phyloP scores from a whole-genome alignment of 495 filamentous ascomycete species.

The Penicillium goetzii region DNA sequence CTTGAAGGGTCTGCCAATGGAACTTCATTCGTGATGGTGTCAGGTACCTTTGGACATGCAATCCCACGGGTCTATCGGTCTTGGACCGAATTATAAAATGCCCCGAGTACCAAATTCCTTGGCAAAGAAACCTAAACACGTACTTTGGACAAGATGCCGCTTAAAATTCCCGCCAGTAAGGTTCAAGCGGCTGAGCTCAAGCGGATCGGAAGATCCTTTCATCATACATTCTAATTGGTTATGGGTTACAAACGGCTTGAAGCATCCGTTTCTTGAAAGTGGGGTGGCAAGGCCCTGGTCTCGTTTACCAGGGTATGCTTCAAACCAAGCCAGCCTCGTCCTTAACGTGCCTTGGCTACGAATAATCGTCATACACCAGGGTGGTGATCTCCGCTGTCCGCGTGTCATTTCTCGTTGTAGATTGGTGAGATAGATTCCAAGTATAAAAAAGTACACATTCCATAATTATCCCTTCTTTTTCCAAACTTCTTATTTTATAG shows the following conservation, averaged over 20 bases:
- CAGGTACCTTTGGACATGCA: background rate
- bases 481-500: background rate
- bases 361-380: background rate
- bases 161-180: constrained; percentile 2
- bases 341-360: background rate
- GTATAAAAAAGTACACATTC: background rate
- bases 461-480: background rate
- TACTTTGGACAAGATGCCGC: background rate
- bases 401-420: background rate
- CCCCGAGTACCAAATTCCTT: background rate
- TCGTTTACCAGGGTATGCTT: background rate
- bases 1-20: background rate
- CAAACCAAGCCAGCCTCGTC: background rate
- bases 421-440: background rate
- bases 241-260: background rate
- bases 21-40: background rate
- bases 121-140: background rate
- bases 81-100: background rate
- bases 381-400: background rate
- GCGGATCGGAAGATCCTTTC: background rate
- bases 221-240: background rate
- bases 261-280: background rate
- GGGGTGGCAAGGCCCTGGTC: background rate
- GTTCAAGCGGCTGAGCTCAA: background rate
- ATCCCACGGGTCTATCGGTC: background rate